Percentiles rank a stretch among this genome's conserved stretches.
These are phyloP conservation scores for Pisolithus albus DNA, from an alignment of 768 basidiomycete genomes.

Conservation along the genomic window DNA sequence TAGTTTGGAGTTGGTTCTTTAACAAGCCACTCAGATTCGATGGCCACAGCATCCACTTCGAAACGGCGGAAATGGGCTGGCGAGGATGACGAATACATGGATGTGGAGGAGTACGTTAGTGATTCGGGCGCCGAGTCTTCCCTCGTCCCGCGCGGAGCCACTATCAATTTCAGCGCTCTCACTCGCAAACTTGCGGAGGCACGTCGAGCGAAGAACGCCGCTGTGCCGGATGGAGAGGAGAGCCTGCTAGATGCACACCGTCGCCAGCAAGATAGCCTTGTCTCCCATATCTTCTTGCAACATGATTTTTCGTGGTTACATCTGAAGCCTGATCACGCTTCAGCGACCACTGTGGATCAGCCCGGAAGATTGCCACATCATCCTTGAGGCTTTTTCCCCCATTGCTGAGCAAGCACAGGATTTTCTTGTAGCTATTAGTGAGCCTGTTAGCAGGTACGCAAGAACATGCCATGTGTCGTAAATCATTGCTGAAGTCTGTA, in stretches of 20 bases:
- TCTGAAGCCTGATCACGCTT: slow-evolving; percentile 85
- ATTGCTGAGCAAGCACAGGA: slow-evolving; percentile 98
- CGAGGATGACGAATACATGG: slow-evolving; percentile 52
- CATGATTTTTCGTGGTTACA: slow-evolving; percentile 84
- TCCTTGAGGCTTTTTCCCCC: slow-evolving; percentile 95
- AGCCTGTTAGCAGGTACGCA: slow-evolving; percentile 95
- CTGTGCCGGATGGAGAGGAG: slow-evolving; percentile 32
- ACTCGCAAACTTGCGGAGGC: slow-evolving; percentile 72
- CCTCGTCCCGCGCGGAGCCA: slow-evolving; percentile 61
- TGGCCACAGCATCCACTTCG: slow-evolving; percentile 20
- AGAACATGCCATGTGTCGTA: slow-evolving; percentile 16
- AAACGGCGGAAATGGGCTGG: slow-evolving; percentile 40
- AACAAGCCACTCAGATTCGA: slow-evolving; percentile 11
- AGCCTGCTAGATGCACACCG: slow-evolving; percentile 59
- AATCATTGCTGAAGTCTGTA: slow-evolving; percentile 26
- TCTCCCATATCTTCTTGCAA: slow-evolving; percentile 77
- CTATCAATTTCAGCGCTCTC: slow-evolving; percentile 83
- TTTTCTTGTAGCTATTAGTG: slow-evolving; percentile 95
- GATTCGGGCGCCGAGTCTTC: slow-evolving; percentile 28
- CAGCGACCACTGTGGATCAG: slow-evolving; percentile 96
- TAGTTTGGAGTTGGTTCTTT: neutral
- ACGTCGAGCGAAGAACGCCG: slow-evolving; percentile 30
- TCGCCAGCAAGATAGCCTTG: slow-evolving; percentile 65
- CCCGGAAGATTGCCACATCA: slow-evolving; percentile 86
- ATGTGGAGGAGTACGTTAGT: slow-evolving; percentile 45